Base-by-base conservation (phyloP, 352 stramenopile genomes). In the Pythium angustatum region DNA sequence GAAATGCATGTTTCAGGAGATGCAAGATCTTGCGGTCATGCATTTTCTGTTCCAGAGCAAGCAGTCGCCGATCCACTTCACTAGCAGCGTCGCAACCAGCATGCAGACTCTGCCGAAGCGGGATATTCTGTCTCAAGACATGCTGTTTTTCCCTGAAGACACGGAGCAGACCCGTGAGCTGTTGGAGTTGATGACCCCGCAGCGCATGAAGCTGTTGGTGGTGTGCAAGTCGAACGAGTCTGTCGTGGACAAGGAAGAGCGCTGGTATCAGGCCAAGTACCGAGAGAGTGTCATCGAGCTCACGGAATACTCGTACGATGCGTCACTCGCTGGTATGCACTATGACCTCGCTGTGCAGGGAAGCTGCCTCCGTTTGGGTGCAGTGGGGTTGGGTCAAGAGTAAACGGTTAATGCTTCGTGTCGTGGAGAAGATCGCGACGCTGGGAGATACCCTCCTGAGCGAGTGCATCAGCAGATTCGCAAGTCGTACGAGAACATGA, bases 401-500 rank as follows among this genome's bases (percentile, higher is more conserved):
- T 15, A 64, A 66, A 6, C 59, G 76, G 43, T 72, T 85, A 5
- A 62, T 82, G 47, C 59, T 71, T 24, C 72, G 69, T 41, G 69
- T 87, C 5, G 67, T 82, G 28, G 64, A 77, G 50, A 68, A 64
- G 12, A 76, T 85, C 56, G 47, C 52, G 6, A 70, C 54, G 40
- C 64, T 83, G n/a, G 51, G 67, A 4, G 61, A 71, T 1, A 64
- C 70, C 22, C 62, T 83, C 21, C 36, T 53, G 70, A 72, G 14
- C 77, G 77, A 4, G 72, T 86, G 6, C 71, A 77, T 26, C 69
- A 81, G 14, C 61, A 70, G 3, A 66, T 75, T 22, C 71, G 65
- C 5, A 77, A 75, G n/a, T 67, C 60, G 27, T 83, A 82, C 50
- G 76, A 81, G 54, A 88, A 88, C 62, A 71, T 76, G 45, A 68